A percentile compares a stretch with the other conserved stretches of the same genome.
Evolutionary conservation across 257 asterid genomes (phyloP).

Genomic region (Scutellaria barbata): DNA sequence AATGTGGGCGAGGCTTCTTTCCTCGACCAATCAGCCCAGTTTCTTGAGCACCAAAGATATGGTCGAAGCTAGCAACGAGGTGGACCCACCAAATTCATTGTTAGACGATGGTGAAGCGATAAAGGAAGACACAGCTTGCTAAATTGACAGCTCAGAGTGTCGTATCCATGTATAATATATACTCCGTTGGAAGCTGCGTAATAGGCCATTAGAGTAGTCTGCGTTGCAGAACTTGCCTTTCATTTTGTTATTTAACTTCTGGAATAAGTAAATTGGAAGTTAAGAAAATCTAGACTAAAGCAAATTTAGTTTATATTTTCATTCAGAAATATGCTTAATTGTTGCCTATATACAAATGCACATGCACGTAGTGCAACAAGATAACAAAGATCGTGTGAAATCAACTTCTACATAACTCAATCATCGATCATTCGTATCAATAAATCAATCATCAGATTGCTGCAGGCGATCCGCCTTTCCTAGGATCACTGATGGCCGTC

Average conservation of each 20-base stretch:
- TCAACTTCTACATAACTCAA: background rate
- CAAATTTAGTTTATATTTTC: too few relatives aligned
- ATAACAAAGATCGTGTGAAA: background rate
- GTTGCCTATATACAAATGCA: too few relatives aligned
- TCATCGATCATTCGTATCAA: background rate
- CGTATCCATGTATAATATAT: background rate
- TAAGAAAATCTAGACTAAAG: background rate
- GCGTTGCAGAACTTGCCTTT: conserved; percentile 7
- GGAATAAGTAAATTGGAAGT: conserved; percentile 17
- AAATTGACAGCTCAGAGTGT: background rate
- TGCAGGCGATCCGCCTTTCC: conserved; percentile 92
- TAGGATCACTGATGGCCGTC: conserved; percentile 84
- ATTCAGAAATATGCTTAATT: too few relatives aligned
- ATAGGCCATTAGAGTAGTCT: background rate
- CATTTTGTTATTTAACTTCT: background rate
- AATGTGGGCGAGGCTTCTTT: conserved; percentile 95
- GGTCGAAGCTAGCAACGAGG: conserved; percentile 38
- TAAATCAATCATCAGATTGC: conserved; percentile 53
- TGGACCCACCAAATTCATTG: conserved; percentile 39
- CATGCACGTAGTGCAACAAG: background rate
- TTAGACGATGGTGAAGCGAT: conserved; percentile 29
- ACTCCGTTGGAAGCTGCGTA: background rate
- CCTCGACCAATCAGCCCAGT: conserved; percentile 96
- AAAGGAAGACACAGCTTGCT: conserved; percentile 12
- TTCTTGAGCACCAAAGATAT: conserved; percentile 52